Evolutionary conservation across 257 asterid species (phyloP).

Genomic region (Solanum neorickii): DNA sequence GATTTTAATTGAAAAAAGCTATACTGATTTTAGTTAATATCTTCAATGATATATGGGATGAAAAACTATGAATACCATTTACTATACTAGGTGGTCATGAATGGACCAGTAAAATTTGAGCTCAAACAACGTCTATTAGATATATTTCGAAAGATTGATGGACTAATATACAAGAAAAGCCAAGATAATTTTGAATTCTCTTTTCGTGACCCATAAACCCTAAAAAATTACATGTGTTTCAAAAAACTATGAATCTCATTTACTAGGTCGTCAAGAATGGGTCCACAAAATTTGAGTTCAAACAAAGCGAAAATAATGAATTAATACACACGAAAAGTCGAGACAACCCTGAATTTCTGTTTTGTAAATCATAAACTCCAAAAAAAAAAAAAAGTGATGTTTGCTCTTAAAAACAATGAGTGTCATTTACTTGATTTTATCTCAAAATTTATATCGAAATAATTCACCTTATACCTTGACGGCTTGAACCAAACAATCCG

Average conservation of each 20-base stretch:
- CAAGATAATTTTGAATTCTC: neutral
- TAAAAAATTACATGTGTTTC: rapidly evolving
- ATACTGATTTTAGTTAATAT: neutral
- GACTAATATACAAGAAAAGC: neutral
- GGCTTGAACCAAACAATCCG: neutral
- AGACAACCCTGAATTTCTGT: neutral
- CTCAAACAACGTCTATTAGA: neutral
- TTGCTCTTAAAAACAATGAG: neutral
- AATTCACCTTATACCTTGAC: neutral
- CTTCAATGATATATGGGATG: neutral
- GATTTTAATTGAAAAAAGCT: neutral
- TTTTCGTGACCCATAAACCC: neutral
- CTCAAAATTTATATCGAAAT: neutral
- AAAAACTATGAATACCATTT: neutral
- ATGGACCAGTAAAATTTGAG: neutral
- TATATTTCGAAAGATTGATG: neutral
- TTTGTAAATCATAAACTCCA: neutral
- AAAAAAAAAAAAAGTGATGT: too few relatives aligned
- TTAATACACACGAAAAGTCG: neutral
- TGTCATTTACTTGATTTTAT: neutral
- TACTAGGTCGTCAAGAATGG: neutral
- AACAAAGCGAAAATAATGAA: neutral
- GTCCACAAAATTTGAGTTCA: neutral
- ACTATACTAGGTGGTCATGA: neutral
- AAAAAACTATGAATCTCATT: neutral